phyloP scores from a whole-genome alignment of 2,329 filamentous ascomycete species.

The Ascochyta lentis region DNA sequence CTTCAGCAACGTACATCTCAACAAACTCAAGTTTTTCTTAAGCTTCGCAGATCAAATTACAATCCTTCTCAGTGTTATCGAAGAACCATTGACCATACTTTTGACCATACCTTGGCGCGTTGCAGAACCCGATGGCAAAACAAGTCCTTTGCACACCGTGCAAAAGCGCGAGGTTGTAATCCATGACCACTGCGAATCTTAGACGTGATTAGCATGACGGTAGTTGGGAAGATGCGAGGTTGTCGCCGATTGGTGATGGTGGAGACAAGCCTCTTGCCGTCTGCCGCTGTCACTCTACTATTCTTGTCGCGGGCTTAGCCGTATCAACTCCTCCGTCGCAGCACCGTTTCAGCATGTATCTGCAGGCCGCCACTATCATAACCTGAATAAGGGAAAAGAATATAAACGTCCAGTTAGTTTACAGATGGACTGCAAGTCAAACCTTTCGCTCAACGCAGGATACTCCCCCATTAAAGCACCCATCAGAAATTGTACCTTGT shows the following conservation, averaged over 20 bases:
- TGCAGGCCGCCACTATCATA: conserved; percentile 29
- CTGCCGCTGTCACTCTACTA: conserved; percentile 14
- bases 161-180: not conserved
- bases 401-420: conserved; percentile 2
- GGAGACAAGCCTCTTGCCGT: conserved; percentile 4
- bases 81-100: no score
- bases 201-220: not conserved
- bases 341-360: conserved; percentile 38
- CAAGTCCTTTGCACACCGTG: not conserved
- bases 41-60: not conserved
- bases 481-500: not conserved
- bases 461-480: not conserved
- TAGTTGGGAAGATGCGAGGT: not conserved
- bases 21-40: not conserved
- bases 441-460: not conserved
- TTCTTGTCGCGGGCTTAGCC: conserved; percentile 13
- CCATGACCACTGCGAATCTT: not conserved
- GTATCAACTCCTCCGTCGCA: conserved; percentile 36
- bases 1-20: not conserved
- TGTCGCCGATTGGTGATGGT: not conserved
- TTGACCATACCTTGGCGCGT: no score
- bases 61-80: no score
- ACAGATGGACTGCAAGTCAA: not conserved
- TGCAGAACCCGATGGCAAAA: no score
- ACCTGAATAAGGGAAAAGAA: conserved; percentile 13